phyloP scores from a whole-genome alignment of 495 filamentous ascomycete genomes.

The Neurospora sp. region DNA sequence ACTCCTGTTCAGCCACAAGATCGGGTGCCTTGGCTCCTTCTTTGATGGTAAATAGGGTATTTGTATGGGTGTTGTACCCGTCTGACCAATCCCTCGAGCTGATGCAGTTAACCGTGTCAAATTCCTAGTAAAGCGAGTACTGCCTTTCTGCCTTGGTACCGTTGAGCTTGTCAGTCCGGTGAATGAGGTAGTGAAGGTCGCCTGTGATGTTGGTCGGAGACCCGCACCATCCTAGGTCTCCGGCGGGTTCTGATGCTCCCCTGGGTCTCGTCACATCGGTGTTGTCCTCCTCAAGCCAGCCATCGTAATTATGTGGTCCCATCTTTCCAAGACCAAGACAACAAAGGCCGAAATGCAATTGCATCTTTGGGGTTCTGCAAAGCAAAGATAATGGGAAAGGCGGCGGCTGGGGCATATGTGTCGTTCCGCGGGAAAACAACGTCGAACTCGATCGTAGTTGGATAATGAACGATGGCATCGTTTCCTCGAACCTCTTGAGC shows the following conservation, averaged over 20 bases:
- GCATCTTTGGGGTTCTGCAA: not conserved
- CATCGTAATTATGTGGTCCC: not conserved
- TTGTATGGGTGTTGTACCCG: not conserved
- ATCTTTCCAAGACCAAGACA: not conserved
- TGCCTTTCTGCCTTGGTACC: not conserved
- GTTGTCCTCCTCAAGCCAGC: no score
- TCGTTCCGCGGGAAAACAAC: not conserved
- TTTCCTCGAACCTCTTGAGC: not conserved
- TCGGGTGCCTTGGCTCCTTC: not conserved
- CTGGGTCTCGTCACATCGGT: no score
- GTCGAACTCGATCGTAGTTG: not conserved
- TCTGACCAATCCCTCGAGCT: not conserved
- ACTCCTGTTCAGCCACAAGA: not conserved
- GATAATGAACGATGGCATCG: not conserved
- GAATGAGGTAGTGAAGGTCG: not conserved
- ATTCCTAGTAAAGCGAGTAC: not conserved
- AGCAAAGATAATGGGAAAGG: not conserved
- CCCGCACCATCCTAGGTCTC: no score
- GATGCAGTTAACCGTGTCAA: not conserved
- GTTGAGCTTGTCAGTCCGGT: not conserved
- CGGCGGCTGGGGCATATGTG: not conserved
- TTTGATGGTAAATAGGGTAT: not conserved
- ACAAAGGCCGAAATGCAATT: not conserved
- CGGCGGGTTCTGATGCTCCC: no score
- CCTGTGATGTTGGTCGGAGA: no score